Percentiles rank a stretch among this genome's conserved stretches.
Conservation (phyloP, 371 early-diverging fungal genomes). For the Mucor mucedo region DNA sequence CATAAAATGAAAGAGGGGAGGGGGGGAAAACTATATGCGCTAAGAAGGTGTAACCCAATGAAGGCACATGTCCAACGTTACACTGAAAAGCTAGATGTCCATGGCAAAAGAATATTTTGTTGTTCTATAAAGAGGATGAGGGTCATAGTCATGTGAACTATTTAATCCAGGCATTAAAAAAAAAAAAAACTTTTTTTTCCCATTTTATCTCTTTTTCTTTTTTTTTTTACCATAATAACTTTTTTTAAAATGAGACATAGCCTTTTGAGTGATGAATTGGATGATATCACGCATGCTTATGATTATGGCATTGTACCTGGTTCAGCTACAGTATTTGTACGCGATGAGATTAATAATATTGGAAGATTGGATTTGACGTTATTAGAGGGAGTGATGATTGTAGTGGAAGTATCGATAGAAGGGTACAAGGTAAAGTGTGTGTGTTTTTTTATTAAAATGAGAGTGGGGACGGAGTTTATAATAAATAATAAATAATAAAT, state of each 20-base stretch:
- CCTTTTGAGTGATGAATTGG: slow-evolving; percentile 32
- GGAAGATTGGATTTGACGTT: slow-evolving; percentile 34
- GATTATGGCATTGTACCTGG: slow-evolving; percentile 43
- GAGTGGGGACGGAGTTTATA: neutral
- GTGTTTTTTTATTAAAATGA: too few relatives aligned
- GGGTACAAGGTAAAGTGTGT: slow-evolving; percentile 29
- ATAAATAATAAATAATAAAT: too few relatives aligned
- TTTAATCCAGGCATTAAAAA: too few relatives aligned
- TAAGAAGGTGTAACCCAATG: too few relatives aligned
- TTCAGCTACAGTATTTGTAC: slow-evolving; percentile 36
- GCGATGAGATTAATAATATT: slow-evolving; percentile 29
- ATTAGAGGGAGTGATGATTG: slow-evolving; percentile 38
- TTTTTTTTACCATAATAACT: neutral
- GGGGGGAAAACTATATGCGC: too few relatives aligned
- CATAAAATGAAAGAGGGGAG: too few relatives aligned
- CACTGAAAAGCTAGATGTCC: too few relatives aligned
- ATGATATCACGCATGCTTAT: slow-evolving; percentile 33
- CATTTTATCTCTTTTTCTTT: neutral
- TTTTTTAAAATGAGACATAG: slow-evolving; percentile 27
- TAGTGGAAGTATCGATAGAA: slow-evolving; percentile 33
- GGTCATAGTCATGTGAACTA: too few relatives aligned
- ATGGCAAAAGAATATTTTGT: too few relatives aligned
- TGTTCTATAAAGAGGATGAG: too few relatives aligned
- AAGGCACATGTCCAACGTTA: too few relatives aligned
- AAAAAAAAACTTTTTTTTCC: neutral